Conservation (phyloP, 148 eudicot species). For the Mesembryanthemum crystallinum region DNA sequence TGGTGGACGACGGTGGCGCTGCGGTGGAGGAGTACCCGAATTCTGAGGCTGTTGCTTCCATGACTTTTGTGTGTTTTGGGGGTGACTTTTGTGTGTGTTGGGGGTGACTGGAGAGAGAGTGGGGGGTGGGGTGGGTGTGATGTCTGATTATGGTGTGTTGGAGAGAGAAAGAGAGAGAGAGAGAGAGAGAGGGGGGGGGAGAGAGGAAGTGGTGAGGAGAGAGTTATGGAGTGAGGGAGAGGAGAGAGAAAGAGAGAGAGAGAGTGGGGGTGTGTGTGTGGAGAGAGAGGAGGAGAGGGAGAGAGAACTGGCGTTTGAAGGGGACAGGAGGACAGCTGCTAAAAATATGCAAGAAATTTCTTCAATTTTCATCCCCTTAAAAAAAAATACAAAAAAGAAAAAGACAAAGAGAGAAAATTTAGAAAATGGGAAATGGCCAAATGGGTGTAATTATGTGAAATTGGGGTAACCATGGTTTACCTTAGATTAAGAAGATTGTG, state of each 20-base stretch:
- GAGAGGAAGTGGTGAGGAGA: slow-evolving; percentile 36
- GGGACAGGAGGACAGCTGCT: slow-evolving; percentile 17
- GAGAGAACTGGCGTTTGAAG: slow-evolving; percentile 27
- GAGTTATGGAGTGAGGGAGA: slow-evolving; percentile 32
- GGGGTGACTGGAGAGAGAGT: no score
- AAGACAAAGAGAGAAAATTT: no score
- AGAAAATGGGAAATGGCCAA: no score
- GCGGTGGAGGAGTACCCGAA: slow-evolving; percentile 5
- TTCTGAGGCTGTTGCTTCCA: slow-evolving; percentile 13
- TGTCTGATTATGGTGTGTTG: neutral
- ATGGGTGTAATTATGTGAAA: no score
- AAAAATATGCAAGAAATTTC: neutral
- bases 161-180: neutral
- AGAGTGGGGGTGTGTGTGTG: slow-evolving; percentile 2
- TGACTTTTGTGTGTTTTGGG: neutral
- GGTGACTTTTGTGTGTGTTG: no score
- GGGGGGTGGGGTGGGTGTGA: no score
- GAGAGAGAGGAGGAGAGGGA: slow-evolving; percentile 19
- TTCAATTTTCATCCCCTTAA: neutral
- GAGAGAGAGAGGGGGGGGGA: slow-evolving; percentile 19
- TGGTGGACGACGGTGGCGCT: no score
- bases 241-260: slow-evolving; percentile 25
- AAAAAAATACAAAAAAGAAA: no score
- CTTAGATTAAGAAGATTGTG: no score
- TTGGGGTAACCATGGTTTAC: no score